A percentile compares a stretch with the other conserved stretches of the same genome.
Conservation (phyloP, 2,329 filamentous ascomycete genomes). For the Cercospora beticola region DNA sequence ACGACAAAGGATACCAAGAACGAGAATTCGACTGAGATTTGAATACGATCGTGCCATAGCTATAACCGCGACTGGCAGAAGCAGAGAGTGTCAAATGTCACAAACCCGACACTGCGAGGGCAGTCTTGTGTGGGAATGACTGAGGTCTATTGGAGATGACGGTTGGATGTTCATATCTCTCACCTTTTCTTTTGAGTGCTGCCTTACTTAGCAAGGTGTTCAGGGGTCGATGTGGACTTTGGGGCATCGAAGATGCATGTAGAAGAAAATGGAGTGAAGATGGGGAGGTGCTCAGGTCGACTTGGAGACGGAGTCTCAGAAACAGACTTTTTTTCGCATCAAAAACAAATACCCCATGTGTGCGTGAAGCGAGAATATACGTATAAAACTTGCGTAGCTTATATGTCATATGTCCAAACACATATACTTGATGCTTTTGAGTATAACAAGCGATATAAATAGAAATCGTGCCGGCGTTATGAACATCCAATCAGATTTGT, state of each 20-base stretch:
- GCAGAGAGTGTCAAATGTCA: not conserved
- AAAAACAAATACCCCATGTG: not conserved
- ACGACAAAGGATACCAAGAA: constrained; percentile 22
- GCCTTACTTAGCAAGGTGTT: constrained; percentile 2
- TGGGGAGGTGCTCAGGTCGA: not conserved
- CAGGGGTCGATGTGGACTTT: not conserved
- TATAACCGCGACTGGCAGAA: not conserved
- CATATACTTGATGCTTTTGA: not conserved
- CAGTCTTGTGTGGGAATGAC: not conserved
- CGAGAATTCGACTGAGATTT: constrained; percentile 1
- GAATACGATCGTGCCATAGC: not conserved
- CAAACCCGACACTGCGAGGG: not conserved
- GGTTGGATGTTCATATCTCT: not conserved
- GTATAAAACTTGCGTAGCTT: not conserved
- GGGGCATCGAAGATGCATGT: not conserved
- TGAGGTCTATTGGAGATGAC: not conserved
- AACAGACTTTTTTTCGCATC: not conserved
- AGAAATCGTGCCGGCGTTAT: not conserved
- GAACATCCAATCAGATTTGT: not conserved
- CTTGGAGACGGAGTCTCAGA: not conserved
- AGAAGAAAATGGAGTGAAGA: not conserved
- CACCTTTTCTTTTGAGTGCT: constrained; percentile 1
- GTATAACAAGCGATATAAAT: not conserved
- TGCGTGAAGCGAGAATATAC: not conserved
- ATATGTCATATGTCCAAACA: not conserved